phyloP scores from a whole-genome alignment of 163 green algal species.

The Volvox carteri region DNA sequence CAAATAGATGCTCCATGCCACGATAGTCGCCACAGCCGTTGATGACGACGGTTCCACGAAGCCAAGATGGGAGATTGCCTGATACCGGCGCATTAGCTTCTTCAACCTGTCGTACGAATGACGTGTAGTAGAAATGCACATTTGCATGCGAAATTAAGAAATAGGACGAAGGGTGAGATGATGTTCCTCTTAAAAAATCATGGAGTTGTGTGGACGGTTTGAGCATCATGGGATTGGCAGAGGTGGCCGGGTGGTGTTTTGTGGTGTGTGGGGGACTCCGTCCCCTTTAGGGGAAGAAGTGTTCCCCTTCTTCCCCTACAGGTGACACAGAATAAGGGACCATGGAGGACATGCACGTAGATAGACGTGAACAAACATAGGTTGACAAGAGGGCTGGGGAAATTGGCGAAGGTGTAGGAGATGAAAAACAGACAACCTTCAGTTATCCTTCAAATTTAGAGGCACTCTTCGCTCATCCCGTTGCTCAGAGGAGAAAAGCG shows the following conservation, averaged over 20 bases:
- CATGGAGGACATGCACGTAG: not conserved
- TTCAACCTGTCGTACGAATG: not conserved
- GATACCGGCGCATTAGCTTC: constrained; percentile 56
- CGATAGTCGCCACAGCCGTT: constrained; percentile 61
- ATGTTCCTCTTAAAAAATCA: not conserved
- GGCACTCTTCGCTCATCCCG: not conserved
- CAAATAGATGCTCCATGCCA: constrained; percentile 51
- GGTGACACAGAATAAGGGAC: not conserved
- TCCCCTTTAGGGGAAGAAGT: not conserved
- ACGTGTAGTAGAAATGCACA: no score
- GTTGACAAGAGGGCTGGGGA: no score
- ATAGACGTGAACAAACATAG: no score
- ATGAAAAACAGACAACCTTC: no score
- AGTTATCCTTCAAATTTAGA: not conserved
- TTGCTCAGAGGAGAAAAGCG: not conserved
- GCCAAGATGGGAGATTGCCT: constrained; percentile 76
- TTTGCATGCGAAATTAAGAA: not conserved
- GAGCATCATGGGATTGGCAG: not conserved
- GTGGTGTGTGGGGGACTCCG: not conserved
- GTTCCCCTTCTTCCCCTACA: not conserved
- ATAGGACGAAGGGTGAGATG: not conserved
- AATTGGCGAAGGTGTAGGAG: no score
- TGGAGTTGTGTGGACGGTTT: not conserved
- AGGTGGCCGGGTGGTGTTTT: not conserved
- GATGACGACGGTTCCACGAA: constrained; percentile 68